Evolutionary conservation across 2,329 filamentous ascomycete genomes (phyloP).

Genomic region (Fusarium falciforme): DNA sequence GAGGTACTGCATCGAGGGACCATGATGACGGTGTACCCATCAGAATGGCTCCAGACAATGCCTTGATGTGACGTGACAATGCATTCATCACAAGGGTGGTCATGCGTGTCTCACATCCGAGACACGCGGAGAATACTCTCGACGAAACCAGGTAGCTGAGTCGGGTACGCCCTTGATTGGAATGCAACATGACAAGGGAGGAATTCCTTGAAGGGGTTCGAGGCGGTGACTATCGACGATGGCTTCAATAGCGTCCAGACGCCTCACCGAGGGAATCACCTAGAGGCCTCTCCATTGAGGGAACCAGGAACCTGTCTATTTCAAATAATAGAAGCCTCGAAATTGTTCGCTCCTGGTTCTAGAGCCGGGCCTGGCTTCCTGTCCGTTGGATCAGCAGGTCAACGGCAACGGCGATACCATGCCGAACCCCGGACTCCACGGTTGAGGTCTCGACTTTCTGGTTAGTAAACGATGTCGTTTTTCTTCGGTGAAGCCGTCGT

Average conservation of each 20-base stretch:
- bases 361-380: not conserved
- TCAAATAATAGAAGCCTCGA: constrained; percentile 20
- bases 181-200: constrained; percentile 15
- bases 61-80: not conserved
- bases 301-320: constrained; percentile 14
- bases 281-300: not conserved
- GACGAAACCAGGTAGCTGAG: constrained; percentile 13
- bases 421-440: not conserved
- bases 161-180: constrained; percentile 14
- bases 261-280: not conserved
- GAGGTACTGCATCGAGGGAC: not conserved
- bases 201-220: constrained; percentile 19
- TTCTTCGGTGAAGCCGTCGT: not conserved
- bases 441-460: not conserved
- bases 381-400: not conserved
- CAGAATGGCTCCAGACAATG: not conserved
- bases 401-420: not conserved
- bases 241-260: constrained; percentile 22
- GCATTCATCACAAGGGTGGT: not conserved
- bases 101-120: constrained; percentile 21
- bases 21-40: not conserved
- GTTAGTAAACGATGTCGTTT: not conserved
- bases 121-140: constrained; percentile 3
- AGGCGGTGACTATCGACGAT: constrained; percentile 9
- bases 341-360: constrained; percentile 3